Evolutionary conservation across 2,329 filamentous ascomycete species (phyloP), one percentile per base, ranked within the genome.

Genomic region (Monosporascus sp.): DNA sequence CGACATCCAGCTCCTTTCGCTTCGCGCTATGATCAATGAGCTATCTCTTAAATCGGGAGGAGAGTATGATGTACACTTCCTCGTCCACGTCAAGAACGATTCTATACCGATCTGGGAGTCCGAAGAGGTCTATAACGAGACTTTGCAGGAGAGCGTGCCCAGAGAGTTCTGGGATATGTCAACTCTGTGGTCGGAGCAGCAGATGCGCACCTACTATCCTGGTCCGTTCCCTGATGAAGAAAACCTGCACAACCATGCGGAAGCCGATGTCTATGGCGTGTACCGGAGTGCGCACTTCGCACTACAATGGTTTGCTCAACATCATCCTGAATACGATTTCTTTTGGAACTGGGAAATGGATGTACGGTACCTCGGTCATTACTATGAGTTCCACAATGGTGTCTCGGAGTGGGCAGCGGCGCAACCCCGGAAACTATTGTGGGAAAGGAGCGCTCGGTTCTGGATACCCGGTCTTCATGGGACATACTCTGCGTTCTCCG

Each of bases 101-200:
- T 74, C 73, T 65, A 74, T 65, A 27, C 65, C 65, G 7, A 67
- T 68, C 43, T 65, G 59, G 61, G 58, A 60, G 5, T 65, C 63
- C 8, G 55, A 65, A 16, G 65, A 67, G 46, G 49, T 59, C 2
- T 68, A 68, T 62, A 74, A 85, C 52, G 75, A 78, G 35, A 79
- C 85, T 65, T 61, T 88, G 67, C 72, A 74, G 66, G 70, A 80
- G 65, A 73, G 83, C 61, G 65, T 83, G 69, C 71, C 86, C 0
- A 74, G 80, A 60, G 86, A 88, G 60, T 88, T 89, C 66, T 82
- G 78, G 67, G 82, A 80, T 56, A 84, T 88, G 72, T 81, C 81
- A 20, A 86, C 81, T 0, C 72, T 88, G 14, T 88, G 85, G 85
- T 86, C 84, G 1, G 85, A 87, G 64, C 72, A 78, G 58, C 82